Evolutionary conservation across 257 asterid genomes (phyloP).

Genomic region (Osmanthus fragrans): DNA sequence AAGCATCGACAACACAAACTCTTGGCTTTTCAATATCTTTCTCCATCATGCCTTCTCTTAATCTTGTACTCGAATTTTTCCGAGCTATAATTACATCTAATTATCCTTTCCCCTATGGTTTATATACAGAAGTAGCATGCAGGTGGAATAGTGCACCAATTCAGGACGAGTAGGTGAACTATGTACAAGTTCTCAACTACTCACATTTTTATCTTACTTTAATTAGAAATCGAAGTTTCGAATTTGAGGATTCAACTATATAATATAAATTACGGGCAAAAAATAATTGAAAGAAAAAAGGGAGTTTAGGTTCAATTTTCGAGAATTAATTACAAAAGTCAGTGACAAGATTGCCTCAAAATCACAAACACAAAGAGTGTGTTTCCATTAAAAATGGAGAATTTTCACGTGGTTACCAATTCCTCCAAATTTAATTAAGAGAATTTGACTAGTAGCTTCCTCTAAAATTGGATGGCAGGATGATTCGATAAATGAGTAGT

Average conservation of each 20-base stretch:
- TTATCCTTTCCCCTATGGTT: neutral
- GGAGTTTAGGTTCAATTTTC: neutral
- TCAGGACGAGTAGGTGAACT: constrained; percentile 41
- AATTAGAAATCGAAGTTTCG: neutral
- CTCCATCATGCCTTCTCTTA: neutral
- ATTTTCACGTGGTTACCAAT: neutral
- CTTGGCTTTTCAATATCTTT: constrained; percentile 5
- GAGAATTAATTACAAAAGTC: neutral
- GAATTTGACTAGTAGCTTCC: neutral
- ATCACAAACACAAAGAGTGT: neutral
- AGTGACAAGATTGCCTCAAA: constrained; percentile 1
- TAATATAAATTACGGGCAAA: neutral
- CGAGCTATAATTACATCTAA: neutral
- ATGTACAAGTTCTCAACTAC: constrained; percentile 33
- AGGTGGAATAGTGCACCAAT: constrained; percentile 15
- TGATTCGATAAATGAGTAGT: neutral
- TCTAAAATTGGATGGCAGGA: neutral
- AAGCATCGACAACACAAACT: constrained; percentile 55
- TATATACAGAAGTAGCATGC: neutral
- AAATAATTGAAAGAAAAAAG: neutral
- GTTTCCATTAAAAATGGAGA: neutral
- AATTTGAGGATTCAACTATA: neutral
- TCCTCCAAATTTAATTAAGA: neutral
- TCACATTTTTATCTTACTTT: neutral
- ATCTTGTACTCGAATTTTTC: neutral